Evolutionary conservation across 2,329 filamentous ascomycete species (phyloP).

Genomic region (Epichloe hybrida): DNA sequence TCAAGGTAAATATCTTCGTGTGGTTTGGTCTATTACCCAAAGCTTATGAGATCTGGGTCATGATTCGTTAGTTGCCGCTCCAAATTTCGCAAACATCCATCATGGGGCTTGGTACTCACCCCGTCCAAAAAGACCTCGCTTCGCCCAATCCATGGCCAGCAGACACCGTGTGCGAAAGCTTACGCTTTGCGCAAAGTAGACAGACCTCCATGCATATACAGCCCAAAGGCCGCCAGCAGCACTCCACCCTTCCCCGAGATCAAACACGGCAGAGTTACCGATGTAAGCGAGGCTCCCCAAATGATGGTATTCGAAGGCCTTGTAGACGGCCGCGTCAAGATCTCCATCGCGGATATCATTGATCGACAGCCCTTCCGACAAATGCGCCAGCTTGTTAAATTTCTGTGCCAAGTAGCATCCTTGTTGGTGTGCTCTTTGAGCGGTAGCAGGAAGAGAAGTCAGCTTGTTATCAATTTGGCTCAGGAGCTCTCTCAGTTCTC

Average conservation of each 20-base stretch:
- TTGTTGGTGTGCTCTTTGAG: constrained; percentile 92
- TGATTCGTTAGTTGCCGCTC: background rate
- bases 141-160: constrained; percentile 98
- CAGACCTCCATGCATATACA: constrained; percentile 89
- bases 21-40: constrained; percentile 18
- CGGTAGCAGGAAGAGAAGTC: constrained; percentile 86
- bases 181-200: constrained; percentile 96
- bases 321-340: constrained; percentile 82
- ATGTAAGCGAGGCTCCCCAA: constrained; percentile 88
- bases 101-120: constrained; percentile 42
- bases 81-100: background rate
- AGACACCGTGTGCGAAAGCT: constrained; percentile 79
- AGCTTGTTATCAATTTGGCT: constrained; percentile 89
- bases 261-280: constrained; percentile 92
- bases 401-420: constrained; percentile 86
- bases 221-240: constrained; percentile 76
- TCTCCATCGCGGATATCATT: constrained; percentile 84
- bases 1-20: background rate
- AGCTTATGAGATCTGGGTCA: constrained; percentile 36
- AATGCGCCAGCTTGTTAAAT: constrained; percentile 78
- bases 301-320: constrained; percentile 87
- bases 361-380: constrained; percentile 57
- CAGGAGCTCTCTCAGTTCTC: constrained; percentile 77
- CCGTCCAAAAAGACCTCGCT: constrained; percentile 92
- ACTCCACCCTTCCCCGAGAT: constrained; percentile 65